Evolutionary conservation across 2,329 filamentous ascomycete genomes (phyloP).

Genomic region (Cordyceps javanica): DNA sequence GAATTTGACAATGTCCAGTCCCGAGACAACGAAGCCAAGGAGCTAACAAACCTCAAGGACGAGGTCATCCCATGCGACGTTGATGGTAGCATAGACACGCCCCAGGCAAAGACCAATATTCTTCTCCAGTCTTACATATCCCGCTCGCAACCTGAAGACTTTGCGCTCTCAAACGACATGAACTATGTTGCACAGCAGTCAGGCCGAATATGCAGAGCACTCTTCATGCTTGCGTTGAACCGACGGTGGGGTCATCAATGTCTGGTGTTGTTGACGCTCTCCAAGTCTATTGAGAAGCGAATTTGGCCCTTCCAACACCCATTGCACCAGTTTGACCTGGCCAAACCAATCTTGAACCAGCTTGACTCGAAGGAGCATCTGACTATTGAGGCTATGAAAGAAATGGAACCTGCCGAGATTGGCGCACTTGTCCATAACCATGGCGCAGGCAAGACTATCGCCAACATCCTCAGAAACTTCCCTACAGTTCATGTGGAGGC

Average conservation of each 20-base stretch:
- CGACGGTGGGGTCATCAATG: constrained; percentile 95
- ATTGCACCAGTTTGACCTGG: constrained; percentile 88
- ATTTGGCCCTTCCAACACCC: constrained; percentile 95
- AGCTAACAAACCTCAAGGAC: constrained; percentile 68
- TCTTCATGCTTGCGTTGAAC: constrained; percentile 97
- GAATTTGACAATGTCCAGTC: constrained; percentile 98
- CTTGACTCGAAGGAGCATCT: constrained; percentile 73
- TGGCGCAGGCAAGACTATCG: constrained; percentile 75
- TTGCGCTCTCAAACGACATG: constrained; percentile 84
- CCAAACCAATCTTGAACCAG: constrained; percentile 74
- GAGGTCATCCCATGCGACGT: constrained; percentile 73
- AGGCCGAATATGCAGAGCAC: constrained; percentile 83
- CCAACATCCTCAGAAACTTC: constrained; percentile 80
- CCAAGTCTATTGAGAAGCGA: constrained; percentile 94
- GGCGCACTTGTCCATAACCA: constrained; percentile 87
- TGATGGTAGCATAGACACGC: constrained; percentile 59
- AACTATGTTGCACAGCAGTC: constrained; percentile 96
- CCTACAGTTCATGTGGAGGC: constrained; percentile 86
- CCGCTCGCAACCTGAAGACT: constrained; percentile 80
- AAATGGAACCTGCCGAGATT: constrained; percentile 91
- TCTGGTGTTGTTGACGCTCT: constrained; percentile 79
- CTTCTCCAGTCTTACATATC: constrained; percentile 92
- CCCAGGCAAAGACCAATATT: constrained; percentile 93
- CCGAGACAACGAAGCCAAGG: constrained; percentile 81
- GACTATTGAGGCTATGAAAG: constrained; percentile 76